phyloP scores from a whole-genome alignment of 129 eudicot species.

The Logfia minima region DNA sequence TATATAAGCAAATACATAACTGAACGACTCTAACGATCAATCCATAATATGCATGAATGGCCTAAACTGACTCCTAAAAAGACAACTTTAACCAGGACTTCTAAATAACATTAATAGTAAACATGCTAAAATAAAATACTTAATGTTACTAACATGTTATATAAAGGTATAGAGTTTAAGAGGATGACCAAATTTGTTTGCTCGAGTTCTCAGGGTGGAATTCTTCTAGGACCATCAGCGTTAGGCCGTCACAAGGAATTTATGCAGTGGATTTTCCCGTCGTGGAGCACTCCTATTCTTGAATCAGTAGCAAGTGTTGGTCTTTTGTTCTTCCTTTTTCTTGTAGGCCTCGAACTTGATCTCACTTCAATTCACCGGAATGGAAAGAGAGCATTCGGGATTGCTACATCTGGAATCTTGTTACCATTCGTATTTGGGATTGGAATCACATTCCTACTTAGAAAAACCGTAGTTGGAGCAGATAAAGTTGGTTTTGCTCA shows the following conservation, averaged over 20 bases:
- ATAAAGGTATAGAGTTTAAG: no score
- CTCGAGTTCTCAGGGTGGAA: constrained; percentile 49
- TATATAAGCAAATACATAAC: no score
- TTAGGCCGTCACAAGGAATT: constrained; percentile 53
- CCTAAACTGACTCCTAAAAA: no score
- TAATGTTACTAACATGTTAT: no score
- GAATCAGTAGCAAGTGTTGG: constrained; percentile 72
- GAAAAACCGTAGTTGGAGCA: constrained; percentile 39
- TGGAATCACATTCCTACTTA: constrained; percentile 55
- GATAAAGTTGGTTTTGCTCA: constrained; percentile 45
- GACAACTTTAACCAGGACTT: no score
- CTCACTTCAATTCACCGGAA: constrained; percentile 50
- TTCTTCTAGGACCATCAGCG: constrained; percentile 72
- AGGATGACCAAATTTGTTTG: no score
- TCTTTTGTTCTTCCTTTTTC: constrained; percentile 64
- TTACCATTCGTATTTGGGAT: constrained; percentile 55
- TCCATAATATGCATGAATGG: no score
- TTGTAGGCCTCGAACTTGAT: constrained; percentile 78
- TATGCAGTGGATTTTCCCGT: constrained; percentile 51
- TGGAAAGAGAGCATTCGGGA: constrained; percentile 52
- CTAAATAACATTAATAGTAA: no score
- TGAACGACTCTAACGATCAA: no score
- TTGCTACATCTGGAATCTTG: constrained; percentile 61
- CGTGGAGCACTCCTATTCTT: constrained; percentile 73
- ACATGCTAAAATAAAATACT: no score